A percentile compares a stretch with the other conserved stretches of the same genome.
Evolutionary conservation across 2,329 filamentous ascomycete species (phyloP).

Genomic region (Reticulascus tulasneorum): DNA sequence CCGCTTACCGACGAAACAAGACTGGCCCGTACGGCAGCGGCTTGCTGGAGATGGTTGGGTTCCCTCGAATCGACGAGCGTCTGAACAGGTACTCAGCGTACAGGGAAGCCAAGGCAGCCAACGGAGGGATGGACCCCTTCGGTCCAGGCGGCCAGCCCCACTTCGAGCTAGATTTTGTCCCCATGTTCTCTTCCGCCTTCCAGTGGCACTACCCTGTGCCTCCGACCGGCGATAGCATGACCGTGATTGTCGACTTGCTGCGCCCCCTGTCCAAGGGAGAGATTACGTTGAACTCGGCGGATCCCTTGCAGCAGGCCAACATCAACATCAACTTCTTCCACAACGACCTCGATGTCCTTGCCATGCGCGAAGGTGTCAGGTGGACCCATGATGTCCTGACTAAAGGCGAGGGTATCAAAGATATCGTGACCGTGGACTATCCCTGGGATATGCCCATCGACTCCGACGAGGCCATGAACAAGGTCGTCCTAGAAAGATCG

Average conservation of each 20-base stretch:
- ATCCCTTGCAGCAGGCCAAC: conserved; percentile 54
- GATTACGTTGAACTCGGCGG: conserved; percentile 51
- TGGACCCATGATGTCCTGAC: conserved; percentile 55
- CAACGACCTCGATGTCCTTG: conserved; percentile 52
- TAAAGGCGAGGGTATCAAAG: conserved; percentile 52
- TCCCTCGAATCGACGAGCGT: conserved; percentile 55
- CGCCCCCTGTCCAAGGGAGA: conserved; percentile 43
- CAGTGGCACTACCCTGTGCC: conserved; percentile 43
- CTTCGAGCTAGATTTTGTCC: conserved; percentile 59
- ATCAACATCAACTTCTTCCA: conserved; percentile 60
- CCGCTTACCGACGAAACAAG: conserved; percentile 31
- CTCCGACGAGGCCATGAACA: conserved; percentile 53
- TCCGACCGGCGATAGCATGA: conserved; percentile 45
- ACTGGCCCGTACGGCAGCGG: conserved; percentile 37
- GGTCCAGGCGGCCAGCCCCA: conserved; percentile 54
- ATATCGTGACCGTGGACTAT: conserved; percentile 49
- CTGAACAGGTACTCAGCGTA: conserved; percentile 47
- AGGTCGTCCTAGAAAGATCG: conserved; percentile 51
- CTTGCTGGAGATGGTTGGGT: conserved; percentile 47
- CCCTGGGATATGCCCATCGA: conserved; percentile 57
- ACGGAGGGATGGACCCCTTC: conserved; percentile 48
- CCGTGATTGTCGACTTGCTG: conserved; percentile 48
- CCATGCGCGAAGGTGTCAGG: conserved; percentile 54
- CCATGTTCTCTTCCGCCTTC: conserved; percentile 49
- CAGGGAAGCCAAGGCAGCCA: conserved; percentile 31